phyloP scores from a whole-genome alignment of 768 basidiomycete species.

The Russula brevipes region DNA sequence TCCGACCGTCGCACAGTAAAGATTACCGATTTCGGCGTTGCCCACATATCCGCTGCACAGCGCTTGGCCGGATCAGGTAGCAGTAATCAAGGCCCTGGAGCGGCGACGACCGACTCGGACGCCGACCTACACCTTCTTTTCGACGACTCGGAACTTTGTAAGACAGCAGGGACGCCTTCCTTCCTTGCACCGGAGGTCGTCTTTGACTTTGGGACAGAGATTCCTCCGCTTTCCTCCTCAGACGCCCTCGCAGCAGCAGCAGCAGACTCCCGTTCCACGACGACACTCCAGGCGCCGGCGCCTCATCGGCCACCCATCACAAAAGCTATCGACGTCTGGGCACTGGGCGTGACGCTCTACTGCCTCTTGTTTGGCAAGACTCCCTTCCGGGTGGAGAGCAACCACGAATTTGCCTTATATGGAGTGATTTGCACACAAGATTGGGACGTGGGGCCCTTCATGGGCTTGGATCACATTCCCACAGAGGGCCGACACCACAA shows the following conservation, averaged over 20 bases:
- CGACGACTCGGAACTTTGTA: constrained; percentile 82
- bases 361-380: constrained; percentile 86
- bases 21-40: constrained; percentile 97
- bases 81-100: constrained; percentile 1
- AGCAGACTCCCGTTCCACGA: constrained; percentile 33
- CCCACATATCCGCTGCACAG: constrained; percentile 90
- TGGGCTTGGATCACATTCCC: constrained; percentile 65
- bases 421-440: constrained; percentile 71
- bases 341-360: constrained; percentile 91
- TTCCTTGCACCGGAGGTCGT: constrained; percentile 97
- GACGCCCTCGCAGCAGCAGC: constrained; percentile 34
- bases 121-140: constrained; percentile 58
- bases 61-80: constrained; percentile 60
- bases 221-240: constrained; percentile 25
- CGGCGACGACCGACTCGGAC: constrained; percentile 21
- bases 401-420: constrained; percentile 72
- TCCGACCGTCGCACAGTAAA: constrained; percentile 85
- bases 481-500: constrained; percentile 58
- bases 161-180: constrained; percentile 90
- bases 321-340: constrained; percentile 97
- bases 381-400: constrained; percentile 61
- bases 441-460: constrained; percentile 59
- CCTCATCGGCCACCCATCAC: constrained; percentile 56
- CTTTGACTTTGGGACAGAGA: constrained; percentile 44
- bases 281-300: constrained; percentile 29